Conservation (phyloP, 371 early-diverging fungal genomes). For the Mortierella sp. region DNA sequence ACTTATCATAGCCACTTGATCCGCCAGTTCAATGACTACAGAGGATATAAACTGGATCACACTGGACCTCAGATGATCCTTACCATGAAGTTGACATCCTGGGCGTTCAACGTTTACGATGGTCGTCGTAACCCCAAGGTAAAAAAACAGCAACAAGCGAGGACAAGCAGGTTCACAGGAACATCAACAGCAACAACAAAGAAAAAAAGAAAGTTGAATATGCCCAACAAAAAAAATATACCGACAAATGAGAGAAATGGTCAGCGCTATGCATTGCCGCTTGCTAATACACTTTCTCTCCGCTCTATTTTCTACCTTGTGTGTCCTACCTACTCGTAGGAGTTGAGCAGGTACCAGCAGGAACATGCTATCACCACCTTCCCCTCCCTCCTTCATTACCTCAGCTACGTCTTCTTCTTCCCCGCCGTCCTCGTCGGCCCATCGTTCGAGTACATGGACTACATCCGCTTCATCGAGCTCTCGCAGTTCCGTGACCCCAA, state of each 20-base stretch:
- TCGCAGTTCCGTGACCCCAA: slow-evolving; percentile 58
- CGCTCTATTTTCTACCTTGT: not conserved
- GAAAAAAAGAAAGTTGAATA: not conserved
- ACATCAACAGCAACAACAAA: not conserved
- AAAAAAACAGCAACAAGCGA: not conserved
- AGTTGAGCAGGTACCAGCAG: slow-evolving; percentile 72
- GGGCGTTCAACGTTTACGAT: slow-evolving; percentile 89
- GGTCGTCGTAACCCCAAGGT: slow-evolving; percentile 66
- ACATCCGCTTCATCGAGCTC: slow-evolving; percentile 70
- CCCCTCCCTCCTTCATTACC: slow-evolving; percentile 84
- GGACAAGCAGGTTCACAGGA: not conserved
- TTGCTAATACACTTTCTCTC: slow-evolving; percentile 13
- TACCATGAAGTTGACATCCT: slow-evolving; percentile 89
- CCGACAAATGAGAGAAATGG: not conserved
- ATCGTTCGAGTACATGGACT: slow-evolving; percentile 83
- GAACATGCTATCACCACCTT: slow-evolving; percentile 68
- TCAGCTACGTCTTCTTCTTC: slow-evolving; percentile 93
- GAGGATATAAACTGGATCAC: slow-evolving; percentile 78
- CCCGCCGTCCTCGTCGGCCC: slow-evolving; percentile 91
- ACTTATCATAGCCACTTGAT: slow-evolving; percentile 68
- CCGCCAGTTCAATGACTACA: slow-evolving; percentile 67
- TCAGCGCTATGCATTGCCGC: not conserved
- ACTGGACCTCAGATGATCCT: slow-evolving; percentile 94
- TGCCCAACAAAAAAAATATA: slow-evolving; percentile 10
- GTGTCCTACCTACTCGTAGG: slow-evolving; percentile 27